Base-by-base conservation (phyloP, 495 filamentous ascomycete genomes). In the Penicillium cinerascens region DNA sequence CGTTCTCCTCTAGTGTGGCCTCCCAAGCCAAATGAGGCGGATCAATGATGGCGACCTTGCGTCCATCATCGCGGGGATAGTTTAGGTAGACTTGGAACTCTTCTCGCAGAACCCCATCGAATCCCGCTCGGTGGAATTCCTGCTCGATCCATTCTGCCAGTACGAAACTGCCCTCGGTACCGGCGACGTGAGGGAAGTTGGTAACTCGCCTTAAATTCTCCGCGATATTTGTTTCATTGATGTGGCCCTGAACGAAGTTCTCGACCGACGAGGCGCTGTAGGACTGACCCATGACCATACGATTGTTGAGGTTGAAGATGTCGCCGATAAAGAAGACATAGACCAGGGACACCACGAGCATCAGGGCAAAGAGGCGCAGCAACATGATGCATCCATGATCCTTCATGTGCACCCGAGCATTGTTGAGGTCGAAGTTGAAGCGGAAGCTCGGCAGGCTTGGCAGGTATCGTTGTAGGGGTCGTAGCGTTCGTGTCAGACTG, bases 1-100 rank as follows among this genome's bases (percentile, higher is more conserved):
- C 74, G 6, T 76, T 69, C 71, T 97, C 93, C 59, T 98, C 92
- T 33, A 97, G 71, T 18, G 77, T 77, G n/a, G 92, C 93, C 56
- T 87, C 79, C 92, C 93, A 97, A 3, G 62, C 71, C 40, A 83
- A 61, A 48, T 82, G 77, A 20, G 79, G 76, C 3, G 88, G 89
- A 44, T 88, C 84, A 42, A 96, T 68, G 46, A 97, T 89, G 42
- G 89, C 83, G 49, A 99, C 85, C 61, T 84, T 83, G 58, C 93
- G 76, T 3, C 91, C 92, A 44, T 78, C 86, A 2, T 72, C 62
- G 58, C 80, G 88, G 7, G 93, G 92, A 58, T 95, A 97, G 70
- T 97, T 96, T 54, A 97, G 67, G 65, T 97, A 97, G 3, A 95
- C 91, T 57, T 87, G 77, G 67, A 89, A 96, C 52, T 84, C 76